phyloP scores from a whole-genome alignment of 2,329 filamentous ascomycete genomes.

The Neoscytalidium dimidiatum region DNA sequence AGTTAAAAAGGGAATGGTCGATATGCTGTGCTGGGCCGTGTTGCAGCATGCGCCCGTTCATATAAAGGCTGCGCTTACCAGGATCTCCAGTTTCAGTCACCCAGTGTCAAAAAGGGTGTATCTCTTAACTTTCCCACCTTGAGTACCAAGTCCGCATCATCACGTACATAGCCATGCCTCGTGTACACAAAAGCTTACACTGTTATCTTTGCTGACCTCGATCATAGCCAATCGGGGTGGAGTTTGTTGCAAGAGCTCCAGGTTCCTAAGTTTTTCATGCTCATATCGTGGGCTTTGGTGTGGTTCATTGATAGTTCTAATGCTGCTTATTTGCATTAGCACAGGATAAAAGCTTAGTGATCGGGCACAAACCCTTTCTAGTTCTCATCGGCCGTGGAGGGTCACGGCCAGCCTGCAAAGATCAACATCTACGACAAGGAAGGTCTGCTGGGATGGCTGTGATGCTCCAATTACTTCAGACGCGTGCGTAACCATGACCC shows the following conservation, averaged over 20 bases:
- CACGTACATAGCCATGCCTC: no score
- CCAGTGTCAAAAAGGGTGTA: neutral
- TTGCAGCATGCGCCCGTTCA: neutral
- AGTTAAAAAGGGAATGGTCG: neutral
- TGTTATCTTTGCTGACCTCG: neutral
- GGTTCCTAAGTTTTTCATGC: no score
- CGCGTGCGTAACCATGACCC: neutral
- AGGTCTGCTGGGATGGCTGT: neutral
- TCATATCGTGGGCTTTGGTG: neutral
- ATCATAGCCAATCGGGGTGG: neutral
- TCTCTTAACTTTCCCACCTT: neutral
- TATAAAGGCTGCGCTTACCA: neutral
- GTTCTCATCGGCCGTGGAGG: neutral
- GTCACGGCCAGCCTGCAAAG: no score
- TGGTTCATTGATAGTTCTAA: neutral
- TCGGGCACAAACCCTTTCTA: neutral
- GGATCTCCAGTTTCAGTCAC: neutral
- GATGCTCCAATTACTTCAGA: neutral
- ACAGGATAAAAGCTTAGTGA: neutral
- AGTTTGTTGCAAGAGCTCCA: neutral
- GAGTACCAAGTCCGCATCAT: no score
- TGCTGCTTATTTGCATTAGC: slow-evolving; percentile 1
- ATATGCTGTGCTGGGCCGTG: neutral
- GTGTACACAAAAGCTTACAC: no score
- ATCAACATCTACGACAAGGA: neutral